phyloP scores from a whole-genome alignment of 768 basidiomycete species.

The Panaeolus cyanescens region DNA sequence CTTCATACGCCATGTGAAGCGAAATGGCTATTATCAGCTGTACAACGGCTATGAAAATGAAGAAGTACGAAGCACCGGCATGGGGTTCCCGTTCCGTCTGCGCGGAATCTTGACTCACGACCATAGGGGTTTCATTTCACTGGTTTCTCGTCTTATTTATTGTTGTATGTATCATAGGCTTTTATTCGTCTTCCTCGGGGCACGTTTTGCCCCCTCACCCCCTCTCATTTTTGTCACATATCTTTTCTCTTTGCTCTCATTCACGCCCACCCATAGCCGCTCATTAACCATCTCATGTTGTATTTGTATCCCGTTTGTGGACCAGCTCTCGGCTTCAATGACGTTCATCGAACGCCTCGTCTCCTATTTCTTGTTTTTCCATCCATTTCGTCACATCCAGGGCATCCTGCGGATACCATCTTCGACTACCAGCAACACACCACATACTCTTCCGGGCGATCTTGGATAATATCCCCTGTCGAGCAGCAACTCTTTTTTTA shows the following conservation, averaged over 20 bases:
- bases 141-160: slow-evolving; percentile 18
- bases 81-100: not conserved
- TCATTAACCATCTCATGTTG: slow-evolving; percentile 4
- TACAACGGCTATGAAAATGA: not conserved
- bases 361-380: slow-evolving; percentile 2
- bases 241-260: not conserved
- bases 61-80: not conserved
- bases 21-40: not conserved
- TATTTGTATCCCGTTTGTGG: slow-evolving; percentile 9
- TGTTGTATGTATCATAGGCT: slow-evolving; percentile 24
- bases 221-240: not conserved
- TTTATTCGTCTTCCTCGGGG: slow-evolving; percentile 2
- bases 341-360: too few relatives aligned
- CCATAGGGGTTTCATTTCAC: not conserved
- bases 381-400: not conserved
- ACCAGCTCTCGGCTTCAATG: too few relatives aligned
- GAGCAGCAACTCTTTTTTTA: slow-evolving; percentile 6
- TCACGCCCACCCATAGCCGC: slow-evolving; percentile 5
- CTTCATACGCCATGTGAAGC: slow-evolving; percentile 30
- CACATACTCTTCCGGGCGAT: not conserved
- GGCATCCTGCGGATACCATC: slow-evolving; percentile 14
- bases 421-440: not conserved
- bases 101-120: not conserved
- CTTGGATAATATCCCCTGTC: slow-evolving; percentile 9
- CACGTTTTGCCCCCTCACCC: not conserved